Percentiles rank a stretch among this genome's conserved stretches.
phyloP scores from a whole-genome alignment of 768 basidiomycete genomes.

The Lactarius deliciosus region DNA sequence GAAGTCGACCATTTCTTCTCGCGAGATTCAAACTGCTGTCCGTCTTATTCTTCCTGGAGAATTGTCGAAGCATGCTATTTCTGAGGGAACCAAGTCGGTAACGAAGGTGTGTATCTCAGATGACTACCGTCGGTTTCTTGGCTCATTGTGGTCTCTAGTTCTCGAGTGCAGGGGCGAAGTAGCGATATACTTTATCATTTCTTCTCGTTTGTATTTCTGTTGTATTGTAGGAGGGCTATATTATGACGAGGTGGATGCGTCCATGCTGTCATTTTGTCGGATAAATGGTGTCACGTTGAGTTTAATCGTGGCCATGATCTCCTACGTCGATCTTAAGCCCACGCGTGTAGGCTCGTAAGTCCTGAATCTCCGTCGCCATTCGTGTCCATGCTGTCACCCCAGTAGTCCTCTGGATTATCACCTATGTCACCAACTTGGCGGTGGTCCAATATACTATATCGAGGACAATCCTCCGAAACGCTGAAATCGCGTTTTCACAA shows the following conservation, averaged over 20 bases:
- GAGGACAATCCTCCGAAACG: not conserved
- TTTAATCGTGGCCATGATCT: not conserved
- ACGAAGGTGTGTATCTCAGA: slow-evolving; percentile 49
- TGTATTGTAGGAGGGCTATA: slow-evolving; percentile 31
- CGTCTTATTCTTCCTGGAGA: slow-evolving; percentile 96
- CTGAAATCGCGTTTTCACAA: not conserved
- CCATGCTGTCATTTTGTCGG: not conserved
- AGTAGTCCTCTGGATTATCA: not conserved
- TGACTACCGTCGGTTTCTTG: not conserved
- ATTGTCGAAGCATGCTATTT: slow-evolving; percentile 97
- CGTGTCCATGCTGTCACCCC: not conserved
- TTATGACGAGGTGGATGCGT: slow-evolving; percentile 15
- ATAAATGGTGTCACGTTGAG: slow-evolving; percentile 5
- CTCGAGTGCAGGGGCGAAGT: slow-evolving; percentile 36
- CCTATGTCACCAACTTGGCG: not conserved
- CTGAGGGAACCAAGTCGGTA: slow-evolving; percentile 83
- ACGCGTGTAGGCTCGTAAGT: not conserved
- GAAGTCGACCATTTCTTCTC: slow-evolving; percentile 98
- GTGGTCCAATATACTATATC: too few relatives aligned
- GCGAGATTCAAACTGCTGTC: slow-evolving; percentile 96
- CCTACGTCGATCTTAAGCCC: not conserved
- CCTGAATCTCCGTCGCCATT: not conserved
- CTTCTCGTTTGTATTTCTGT: slow-evolving; percentile 27
- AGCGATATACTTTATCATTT: slow-evolving; percentile 19
- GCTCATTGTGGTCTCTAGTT: slow-evolving; percentile 26